Evolutionary conservation across 495 filamentous ascomycete genomes (phyloP).

Genomic region (Hypoxylon lienhwacheense): DNA sequence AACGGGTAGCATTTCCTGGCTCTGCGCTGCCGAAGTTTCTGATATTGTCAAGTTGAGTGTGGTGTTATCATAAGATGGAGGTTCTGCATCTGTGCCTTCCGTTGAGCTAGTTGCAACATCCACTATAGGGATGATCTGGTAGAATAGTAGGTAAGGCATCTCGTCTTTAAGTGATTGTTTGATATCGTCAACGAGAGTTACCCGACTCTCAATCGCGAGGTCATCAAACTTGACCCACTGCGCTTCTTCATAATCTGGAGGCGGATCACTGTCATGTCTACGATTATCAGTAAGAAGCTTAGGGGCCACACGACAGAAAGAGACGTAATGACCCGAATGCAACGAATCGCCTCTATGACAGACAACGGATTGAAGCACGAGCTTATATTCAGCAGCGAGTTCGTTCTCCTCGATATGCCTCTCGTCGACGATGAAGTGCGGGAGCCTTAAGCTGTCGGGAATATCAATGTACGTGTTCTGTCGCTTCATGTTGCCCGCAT

Average conservation of each 20-base stretch:
- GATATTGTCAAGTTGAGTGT: conserved; percentile 35
- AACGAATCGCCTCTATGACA: conserved; percentile 88
- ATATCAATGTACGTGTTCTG: conserved; percentile 87
- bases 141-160: conserved; percentile 92
- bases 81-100: conserved; percentile 52
- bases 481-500: conserved; percentile 65
- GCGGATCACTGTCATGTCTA: conserved; percentile 53
- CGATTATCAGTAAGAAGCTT: conserved; percentile 57
- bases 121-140: conserved; percentile 86
- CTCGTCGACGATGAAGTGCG: conserved; percentile 86
- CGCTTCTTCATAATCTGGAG: conserved; percentile 59
- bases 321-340: conserved; percentile 90
- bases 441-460: conserved; percentile 81
- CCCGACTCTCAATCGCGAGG: conserved; percentile 61
- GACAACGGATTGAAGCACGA: conserved; percentile 83
- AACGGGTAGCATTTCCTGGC: conserved; percentile 31
- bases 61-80: conserved; percentile 61
- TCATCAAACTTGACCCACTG: conserved; percentile 94
- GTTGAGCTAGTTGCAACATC: conserved; percentile 62
- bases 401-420: conserved; percentile 61
- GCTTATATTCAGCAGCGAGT: conserved; percentile 66
- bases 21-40: conserved; percentile 27
- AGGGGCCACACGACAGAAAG: conserved; percentile 72
- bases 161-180: conserved; percentile 73
- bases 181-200: conserved; percentile 75